These are phyloP conservation scores for Hericium rajendrae DNA, from an alignment of 768 basidiomycete species.

Conservation along the genomic window DNA sequence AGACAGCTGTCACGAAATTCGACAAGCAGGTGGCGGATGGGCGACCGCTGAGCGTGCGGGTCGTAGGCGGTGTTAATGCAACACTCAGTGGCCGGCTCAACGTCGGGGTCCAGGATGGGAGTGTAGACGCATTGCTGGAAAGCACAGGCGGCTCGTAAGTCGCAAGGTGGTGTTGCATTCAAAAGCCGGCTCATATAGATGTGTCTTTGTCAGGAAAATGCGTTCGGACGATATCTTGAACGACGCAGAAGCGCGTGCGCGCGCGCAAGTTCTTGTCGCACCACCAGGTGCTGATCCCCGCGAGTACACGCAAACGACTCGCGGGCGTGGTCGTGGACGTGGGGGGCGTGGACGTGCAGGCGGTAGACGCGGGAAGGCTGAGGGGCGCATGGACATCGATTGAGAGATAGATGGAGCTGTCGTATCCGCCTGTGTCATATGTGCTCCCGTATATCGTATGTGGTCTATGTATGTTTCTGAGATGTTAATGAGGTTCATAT, in stretches of 20 bases:
- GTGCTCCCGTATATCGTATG: background rate
- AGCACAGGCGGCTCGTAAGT: constrained; percentile 11
- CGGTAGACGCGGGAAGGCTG: constrained; percentile 8
- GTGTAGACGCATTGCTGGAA: constrained; percentile 12
- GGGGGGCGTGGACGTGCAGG: constrained; percentile 7
- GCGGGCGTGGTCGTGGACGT: constrained; percentile 6
- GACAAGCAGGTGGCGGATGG: constrained; percentile 15
- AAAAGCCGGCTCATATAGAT: background rate
- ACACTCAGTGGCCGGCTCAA: constrained; percentile 13
- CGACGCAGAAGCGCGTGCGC: constrained; percentile 12
- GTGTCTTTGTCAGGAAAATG: constrained; percentile 7
- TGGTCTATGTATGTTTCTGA: background rate
- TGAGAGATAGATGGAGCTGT: background rate
- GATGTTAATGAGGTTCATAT: background rate
- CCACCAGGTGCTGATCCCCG: constrained; percentile 12
- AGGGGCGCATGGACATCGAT: constrained; percentile 12
- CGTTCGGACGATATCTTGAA: constrained; percentile 14
- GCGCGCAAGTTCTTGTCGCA: constrained; percentile 13
- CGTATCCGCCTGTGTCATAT: background rate
- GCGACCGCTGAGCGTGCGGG: constrained; percentile 11
- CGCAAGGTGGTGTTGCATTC: background rate
- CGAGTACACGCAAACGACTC: constrained; percentile 9
- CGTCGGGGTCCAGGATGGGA: constrained; percentile 10
- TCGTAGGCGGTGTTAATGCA: constrained; percentile 15
- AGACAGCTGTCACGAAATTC: constrained; percentile 9